Evolutionary conservation across 805 yeast genomes (phyloP).

Genomic region (Candida easanensis): DNA sequence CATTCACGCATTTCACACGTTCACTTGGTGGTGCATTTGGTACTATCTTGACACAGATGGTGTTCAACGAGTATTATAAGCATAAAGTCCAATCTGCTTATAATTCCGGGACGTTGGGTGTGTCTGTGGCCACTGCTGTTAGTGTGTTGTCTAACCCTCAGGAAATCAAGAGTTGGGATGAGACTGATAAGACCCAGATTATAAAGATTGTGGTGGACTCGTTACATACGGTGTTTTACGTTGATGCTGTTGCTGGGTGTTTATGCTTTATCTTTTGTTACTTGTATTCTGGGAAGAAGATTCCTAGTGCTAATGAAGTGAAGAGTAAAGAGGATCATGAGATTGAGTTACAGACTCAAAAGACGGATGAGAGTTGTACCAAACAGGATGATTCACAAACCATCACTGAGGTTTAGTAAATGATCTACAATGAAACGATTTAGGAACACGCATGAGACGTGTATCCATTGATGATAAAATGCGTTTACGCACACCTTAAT

Average conservation of each 20-base stretch:
- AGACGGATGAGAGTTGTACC: too few species aligned
- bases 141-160: neutral
- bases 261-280: conserved; percentile 31
- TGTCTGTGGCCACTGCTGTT: too few species aligned
- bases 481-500: neutral
- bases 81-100: neutral
- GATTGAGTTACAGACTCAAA: too few species aligned
- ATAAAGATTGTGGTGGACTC: conserved; percentile 31
- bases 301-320: conserved; percentile 32
- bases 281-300: conserved; percentile 38
- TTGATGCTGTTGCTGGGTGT: conserved; percentile 35
- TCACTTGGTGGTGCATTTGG: conserved; percentile 46
- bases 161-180: too few species aligned
- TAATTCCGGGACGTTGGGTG: too few species aligned
- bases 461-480: neutral
- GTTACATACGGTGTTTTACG: conserved; percentile 38
- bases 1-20: conserved; percentile 42
- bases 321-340: conserved; percentile 10
- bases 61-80: conserved; percentile 30
- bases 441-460: too few species aligned
- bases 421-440: too few species aligned
- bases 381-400: too few species aligned
- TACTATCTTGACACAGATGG: conserved; percentile 38
- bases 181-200: neutral
- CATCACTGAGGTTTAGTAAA: too few species aligned